Evolutionary conservation across 2,329 filamentous ascomycete genomes (phyloP).

Genomic region (Diplodia sapinea): DNA sequence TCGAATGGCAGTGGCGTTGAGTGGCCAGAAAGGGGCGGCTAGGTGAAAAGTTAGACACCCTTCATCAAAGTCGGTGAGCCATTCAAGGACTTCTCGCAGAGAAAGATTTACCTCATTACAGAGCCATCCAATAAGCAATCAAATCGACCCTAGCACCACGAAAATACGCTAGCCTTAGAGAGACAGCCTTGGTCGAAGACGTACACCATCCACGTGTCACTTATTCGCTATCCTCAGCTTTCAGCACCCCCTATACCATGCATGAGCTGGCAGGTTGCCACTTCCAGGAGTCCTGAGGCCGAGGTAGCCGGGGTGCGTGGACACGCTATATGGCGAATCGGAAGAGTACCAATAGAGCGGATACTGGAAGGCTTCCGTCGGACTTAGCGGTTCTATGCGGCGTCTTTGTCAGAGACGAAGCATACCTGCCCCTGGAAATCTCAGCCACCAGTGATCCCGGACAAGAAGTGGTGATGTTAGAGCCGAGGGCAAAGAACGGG

Average conservation of each 20-base stretch:
- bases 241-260: constrained; percentile 11
- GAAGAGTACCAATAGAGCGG: not conserved
- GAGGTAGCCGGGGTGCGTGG: not conserved
- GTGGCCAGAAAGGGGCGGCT: not conserved
- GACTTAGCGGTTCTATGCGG: not conserved
- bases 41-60: not conserved
- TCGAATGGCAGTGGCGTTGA: not conserved
- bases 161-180: constrained; percentile 13
- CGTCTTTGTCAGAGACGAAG: not conserved
- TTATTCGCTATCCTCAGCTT: constrained; percentile 8
- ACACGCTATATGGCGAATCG: constrained; percentile 6
- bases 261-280: constrained; percentile 6
- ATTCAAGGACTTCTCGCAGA: not conserved
- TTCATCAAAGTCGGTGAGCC: constrained; percentile 24
- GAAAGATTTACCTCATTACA: constrained; percentile 1
- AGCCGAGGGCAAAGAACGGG: no score
- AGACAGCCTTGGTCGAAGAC: constrained; percentile 8
- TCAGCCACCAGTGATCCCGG: constrained; percentile 1
- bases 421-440: not conserved
- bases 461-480: constrained; percentile 3
- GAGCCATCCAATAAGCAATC: constrained; percentile 19
- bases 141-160: constrained; percentile 6
- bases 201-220: constrained; percentile 16
- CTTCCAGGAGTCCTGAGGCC: not conserved
- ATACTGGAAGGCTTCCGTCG: not conserved